Base-by-base conservation (phyloP, 768 basidiomycete species). In the Russula griseocarnosa region DNA sequence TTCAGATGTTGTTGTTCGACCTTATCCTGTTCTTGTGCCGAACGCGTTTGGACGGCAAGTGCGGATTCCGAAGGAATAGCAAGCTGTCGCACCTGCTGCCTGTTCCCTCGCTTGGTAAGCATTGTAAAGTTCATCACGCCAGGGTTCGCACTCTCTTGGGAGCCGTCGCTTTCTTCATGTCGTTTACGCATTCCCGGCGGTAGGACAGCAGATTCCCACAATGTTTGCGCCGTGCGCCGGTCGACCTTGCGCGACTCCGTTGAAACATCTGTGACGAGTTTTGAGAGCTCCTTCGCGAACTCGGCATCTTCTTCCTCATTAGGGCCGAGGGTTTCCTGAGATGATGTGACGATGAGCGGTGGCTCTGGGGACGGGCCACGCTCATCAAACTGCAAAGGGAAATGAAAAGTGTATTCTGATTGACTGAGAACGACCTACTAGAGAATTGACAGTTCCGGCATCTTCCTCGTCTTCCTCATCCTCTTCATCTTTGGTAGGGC, bases 1-100 rank as follows among this genome's bases (percentile, higher is more conserved):
- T 99, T 99, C 69, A 99, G 78, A 66, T 98, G 92, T 74, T 98
- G 94, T 69, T 98, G 96, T 72, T 99, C 97, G 8, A 92, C 93
- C 75, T 88, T 92, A 75, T 95, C 94, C 73, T 94, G 94, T 66
- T 92, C 78, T 71, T 98, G 97, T 49, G 97, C 92, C 2, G 90
- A 85, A 34, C 88, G 86, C 2, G 94, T 95, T 70, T 97, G 93
- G 55, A 94, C 81, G 0, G 96, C 97, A 34, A 99, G 80, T 3
- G 93, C 80, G 9, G 96, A 93, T 68, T 85, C 87, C 9, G 91
- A 78, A 11, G 97, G 97, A 49, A 99, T 86, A 53, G 92, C 87
- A 51, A 99, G 81, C 71, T 92, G 86, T n/a, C 92, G 90, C 24
- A 90, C 93, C 79, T 92, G 91, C 74, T 92, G 93, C 74, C 89